Base-by-base conservation (phyloP, 805 yeast species). In the Dipodascus albidus region DNA sequence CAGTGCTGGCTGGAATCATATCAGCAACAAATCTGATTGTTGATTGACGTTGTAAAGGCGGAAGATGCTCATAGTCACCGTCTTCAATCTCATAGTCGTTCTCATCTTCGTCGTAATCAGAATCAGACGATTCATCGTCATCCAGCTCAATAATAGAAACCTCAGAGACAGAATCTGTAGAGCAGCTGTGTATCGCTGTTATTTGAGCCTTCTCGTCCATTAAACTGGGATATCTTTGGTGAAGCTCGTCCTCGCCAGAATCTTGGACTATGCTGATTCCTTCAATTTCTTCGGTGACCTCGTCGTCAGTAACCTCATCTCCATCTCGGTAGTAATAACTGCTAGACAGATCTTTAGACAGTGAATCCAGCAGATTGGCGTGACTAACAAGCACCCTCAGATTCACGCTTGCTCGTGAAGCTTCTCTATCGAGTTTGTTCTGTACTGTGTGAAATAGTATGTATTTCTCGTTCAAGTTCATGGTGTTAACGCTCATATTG, bases 331-430 rank as follows among this genome's bases (percentile, higher is more conserved):
- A 14, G 15, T 38, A 38, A 38, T 38, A 17, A 17, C 20, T 38
- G 17, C 20, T 17, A 6, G 44, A n/a, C 9, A 38, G 17, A 19
- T 38, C 44, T 17, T 38, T 38, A 6, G 44, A 6, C 6, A 38
- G 44, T 17, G 71, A 74, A 62, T 84, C 89, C 57, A 83, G 73
- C 71, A 84, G 69, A 64, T 83, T 84, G 21, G 89, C 88, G 66
- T 84, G 89, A 44, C 80, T 74, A 2, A 83, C 87, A 44, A 83
- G 72, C 52, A 73, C 69, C 51, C 85, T 72, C 50, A 83, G 72
- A 52, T 79, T 69, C 27, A 81, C 75, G 59, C 80, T 83, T 11
- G 76, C 75, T 57, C 74, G 74, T 23, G 77, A 66, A 3, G 87
- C 86, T 60, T 83, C 86, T 53, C 68, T 71, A 47, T 85, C 80